Evolutionary conservation across 805 yeast genomes (phyloP).

Genomic region (Kodamaea nitidulidarum): DNA sequence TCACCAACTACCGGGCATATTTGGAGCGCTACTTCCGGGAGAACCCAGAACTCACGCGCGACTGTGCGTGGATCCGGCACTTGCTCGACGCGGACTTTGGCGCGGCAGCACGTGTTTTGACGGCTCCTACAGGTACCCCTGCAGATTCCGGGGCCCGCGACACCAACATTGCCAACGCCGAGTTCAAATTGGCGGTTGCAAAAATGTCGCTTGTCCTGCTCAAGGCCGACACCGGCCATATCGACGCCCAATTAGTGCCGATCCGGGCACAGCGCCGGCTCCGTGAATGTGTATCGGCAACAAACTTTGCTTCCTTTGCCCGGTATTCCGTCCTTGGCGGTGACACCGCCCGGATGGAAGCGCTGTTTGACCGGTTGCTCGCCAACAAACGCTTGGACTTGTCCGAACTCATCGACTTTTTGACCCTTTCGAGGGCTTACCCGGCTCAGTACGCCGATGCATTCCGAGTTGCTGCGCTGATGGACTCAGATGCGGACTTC

Average conservation of each 20-base stretch:
- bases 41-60: conserved; percentile 38
- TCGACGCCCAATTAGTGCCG: conserved; percentile 48
- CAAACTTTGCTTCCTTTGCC: conserved; percentile 18
- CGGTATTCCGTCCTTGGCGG: conserved; percentile 16
- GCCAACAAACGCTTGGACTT: conserved; percentile 37
- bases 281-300: conserved; percentile 6
- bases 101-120: conserved; percentile 34
- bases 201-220: conserved; percentile 57
- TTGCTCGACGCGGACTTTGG: conserved; percentile 48
- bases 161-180: conserved; percentile 42
- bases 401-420: conserved; percentile 48
- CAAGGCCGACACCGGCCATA: conserved; percentile 23
- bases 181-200: conserved; percentile 63
- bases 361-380: conserved; percentile 27
- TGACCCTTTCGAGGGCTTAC: conserved; percentile 40
- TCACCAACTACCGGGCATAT: conserved; percentile 47
- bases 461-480: conserved; percentile 46
- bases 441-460: conserved; percentile 38
- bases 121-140: conserved; percentile 29
- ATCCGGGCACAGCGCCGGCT: conserved; percentile 47
- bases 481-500: conserved; percentile 22
- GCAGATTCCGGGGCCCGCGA: too few relatives aligned
- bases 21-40: conserved; percentile 51
- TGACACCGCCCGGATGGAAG: conserved; percentile 15
- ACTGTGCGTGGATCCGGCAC: conserved; percentile 71